Evolutionary conservation across 2,329 filamentous ascomycete species (phyloP), one percentile per base, ranked within the genome.

Genomic region (Chrysoporthe puriensis): DNA sequence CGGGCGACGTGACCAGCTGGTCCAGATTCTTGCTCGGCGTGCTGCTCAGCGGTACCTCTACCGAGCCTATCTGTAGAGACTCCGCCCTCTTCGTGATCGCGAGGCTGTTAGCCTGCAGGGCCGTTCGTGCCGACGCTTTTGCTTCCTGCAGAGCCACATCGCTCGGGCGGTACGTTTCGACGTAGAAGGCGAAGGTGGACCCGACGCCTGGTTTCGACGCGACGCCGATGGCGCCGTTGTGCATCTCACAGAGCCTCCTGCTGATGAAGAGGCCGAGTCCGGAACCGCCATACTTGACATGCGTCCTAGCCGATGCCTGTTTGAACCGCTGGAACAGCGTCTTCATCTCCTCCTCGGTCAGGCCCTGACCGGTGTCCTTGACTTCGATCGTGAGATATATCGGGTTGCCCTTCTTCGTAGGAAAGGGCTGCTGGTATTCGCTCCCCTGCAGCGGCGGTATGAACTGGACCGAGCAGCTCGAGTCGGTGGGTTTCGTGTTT

Each of bases 141-240:
- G 81, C 80, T 59, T 85, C 82, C 34, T 76, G 77, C 26, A 77
- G 74, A 4, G 82, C 77, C 3, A 73, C 76, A 8, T 78, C 76
- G 21, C 75, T 80, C 1, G 84, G 83, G 1, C 80, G 72, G 70
- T 79, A 80, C 0, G 88, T 85, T 72, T 90, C 87, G 67, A 93
- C 86, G 76, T 91, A 93, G 76, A 94, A 93, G 0, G 88, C 88
- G 77, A 94, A 94, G 0, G 88, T 92, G 70, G 88, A 91, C 1
- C 91, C 91, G n/a, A 87, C 84, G 1, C 90, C 90, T 2, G 86
- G 82, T 70, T 87, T 81, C n/a, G 88, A 91, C 1, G 86, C 82
- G 6, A 95, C 90, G 1, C 91, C 92, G 59, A 96, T 94, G 69
- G 92, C 89, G 4, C 92, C 92, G 26, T 91, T 91, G 75, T 94